These are phyloP conservation scores for Penicillium sp. DNA, from an alignment of 2,329 filamentous ascomycete species.

Conservation along the genomic window DNA sequence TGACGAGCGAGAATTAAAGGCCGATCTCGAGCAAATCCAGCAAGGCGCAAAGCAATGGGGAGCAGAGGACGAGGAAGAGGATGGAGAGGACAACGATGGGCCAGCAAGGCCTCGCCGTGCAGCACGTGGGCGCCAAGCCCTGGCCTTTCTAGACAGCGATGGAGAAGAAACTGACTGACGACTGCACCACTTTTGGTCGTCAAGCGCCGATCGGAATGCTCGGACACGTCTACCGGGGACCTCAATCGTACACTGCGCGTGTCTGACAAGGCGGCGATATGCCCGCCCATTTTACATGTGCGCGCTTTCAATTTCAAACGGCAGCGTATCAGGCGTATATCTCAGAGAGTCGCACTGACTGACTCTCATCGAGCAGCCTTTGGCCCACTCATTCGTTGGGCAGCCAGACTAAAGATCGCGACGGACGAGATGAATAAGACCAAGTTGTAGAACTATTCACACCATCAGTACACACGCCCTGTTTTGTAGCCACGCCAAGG, in stretches of 20 bases:
- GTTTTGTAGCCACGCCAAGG: background rate
- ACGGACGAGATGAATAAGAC: conserved; percentile 96
- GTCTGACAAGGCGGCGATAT: no score
- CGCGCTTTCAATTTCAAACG: no score
- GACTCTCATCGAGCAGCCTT: conserved; percentile 31
- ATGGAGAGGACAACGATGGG: conserved; percentile 36
- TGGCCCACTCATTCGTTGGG: conserved; percentile 66
- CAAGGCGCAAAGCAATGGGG: conserved; percentile 80
- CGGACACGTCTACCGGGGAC: no score
- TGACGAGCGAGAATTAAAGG: conserved; percentile 74
- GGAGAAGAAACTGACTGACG: conserved; percentile 55
- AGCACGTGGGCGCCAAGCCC: conserved; percentile 39
- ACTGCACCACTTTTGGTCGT: background rate
- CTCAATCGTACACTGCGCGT: no score
- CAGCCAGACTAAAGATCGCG: conserved; percentile 85
- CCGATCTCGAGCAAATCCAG: conserved; percentile 77
- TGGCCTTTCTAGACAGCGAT: conserved; percentile 61
- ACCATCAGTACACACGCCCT: conserved; percentile 6
- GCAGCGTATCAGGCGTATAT: no score
- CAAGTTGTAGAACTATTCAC: conserved; percentile 80
- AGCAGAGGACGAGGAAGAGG: conserved; percentile 30
- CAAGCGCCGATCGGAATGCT: no score
- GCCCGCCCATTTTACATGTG: no score
- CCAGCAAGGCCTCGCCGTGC: conserved; percentile 36
- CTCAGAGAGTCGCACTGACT: no score